phyloP scores from a whole-genome alignment of 2,329 filamentous ascomycete species.

The Nemania sp. region DNA sequence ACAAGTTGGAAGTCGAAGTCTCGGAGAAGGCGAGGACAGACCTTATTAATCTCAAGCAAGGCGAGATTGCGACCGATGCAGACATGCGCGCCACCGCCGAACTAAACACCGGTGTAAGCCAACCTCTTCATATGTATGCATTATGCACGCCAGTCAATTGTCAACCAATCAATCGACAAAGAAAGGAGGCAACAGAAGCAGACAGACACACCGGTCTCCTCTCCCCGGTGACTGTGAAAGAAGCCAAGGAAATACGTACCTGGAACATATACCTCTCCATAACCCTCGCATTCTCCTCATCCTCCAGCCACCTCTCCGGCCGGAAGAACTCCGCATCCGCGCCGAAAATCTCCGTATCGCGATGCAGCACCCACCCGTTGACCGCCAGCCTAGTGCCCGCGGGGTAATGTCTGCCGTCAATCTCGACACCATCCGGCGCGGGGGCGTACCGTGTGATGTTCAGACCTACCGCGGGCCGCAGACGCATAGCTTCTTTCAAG shows the following conservation, averaged over 20 bases:
- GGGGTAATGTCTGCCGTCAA: constrained; percentile 64
- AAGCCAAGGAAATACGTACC: constrained; percentile 44
- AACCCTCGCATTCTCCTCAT: constrained; percentile 56
- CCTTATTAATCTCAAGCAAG: constrained; percentile 69
- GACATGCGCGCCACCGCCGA: constrained; percentile 65
- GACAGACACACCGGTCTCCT: too few species aligned
- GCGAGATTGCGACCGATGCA: constrained; percentile 68
- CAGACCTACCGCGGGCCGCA: constrained; percentile 67
- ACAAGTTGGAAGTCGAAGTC: constrained; percentile 66
- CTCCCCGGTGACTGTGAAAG: too few species aligned
- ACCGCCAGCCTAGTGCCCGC: constrained; percentile 65
- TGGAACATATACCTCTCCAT: constrained; percentile 70
- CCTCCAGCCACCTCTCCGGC: constrained; percentile 67
- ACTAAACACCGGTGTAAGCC: constrained; percentile 50
- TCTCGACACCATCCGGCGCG: constrained; percentile 59
- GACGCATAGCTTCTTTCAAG: constrained; percentile 66
- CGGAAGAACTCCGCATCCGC: constrained; percentile 63
- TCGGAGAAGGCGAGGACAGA: constrained; percentile 65
- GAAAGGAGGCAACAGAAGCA: too few species aligned
- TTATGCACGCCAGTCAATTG: too few species aligned
- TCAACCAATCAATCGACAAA: background rate
- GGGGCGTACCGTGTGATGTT: constrained; percentile 66
- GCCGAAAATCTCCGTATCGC: constrained; percentile 63
- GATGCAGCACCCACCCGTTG: constrained; percentile 66
- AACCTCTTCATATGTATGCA: background rate